Percentiles rank a stretch among this genome's conserved stretches.
These are phyloP conservation scores for Aspergillus aculeatinus DNA, from an alignment of 2,329 filamentous ascomycete genomes.

Conservation along the genomic window DNA sequence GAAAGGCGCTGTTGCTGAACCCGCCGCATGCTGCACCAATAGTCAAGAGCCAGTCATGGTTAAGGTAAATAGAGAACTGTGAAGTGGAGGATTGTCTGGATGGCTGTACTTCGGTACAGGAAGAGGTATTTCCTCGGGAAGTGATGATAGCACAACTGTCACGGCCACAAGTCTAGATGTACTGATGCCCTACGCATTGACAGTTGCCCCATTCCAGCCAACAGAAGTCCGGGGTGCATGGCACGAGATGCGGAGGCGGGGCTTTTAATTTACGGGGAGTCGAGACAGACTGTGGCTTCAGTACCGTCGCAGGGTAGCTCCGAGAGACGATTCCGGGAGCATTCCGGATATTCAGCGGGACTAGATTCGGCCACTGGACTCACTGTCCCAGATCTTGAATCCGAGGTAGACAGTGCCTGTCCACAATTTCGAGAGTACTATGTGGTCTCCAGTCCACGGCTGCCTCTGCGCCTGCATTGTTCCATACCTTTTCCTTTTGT, in stretches of 20 bases:
- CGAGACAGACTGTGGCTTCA: too few relatives aligned
- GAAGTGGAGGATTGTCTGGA: background rate
- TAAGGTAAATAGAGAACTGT: background rate
- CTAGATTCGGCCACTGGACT: background rate
- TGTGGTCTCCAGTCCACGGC: too few relatives aligned
- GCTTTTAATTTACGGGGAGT: too few relatives aligned
- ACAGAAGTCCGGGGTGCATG: background rate
- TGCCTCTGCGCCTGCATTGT: too few relatives aligned
- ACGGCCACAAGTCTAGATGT: background rate
- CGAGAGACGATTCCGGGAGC: background rate
- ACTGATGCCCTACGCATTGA: background rate
- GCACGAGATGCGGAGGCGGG: background rate
- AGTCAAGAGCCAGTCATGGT: background rate
- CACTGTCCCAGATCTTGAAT: background rate
- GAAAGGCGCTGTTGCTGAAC: slow-evolving; percentile 17
- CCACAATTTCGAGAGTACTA: too few relatives aligned
- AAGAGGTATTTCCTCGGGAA: background rate
- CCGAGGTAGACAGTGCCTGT: background rate
- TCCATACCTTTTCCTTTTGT: too few relatives aligned
- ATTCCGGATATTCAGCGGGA: background rate
- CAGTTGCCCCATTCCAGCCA: background rate
- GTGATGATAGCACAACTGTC: background rate
- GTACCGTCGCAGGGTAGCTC: too few relatives aligned
- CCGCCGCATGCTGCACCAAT: slow-evolving; percentile 21
- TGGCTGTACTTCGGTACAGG: too few relatives aligned